Evolutionary conservation across 2,329 filamentous ascomycete species (phyloP).

Genomic region (Talaromyces sp.): DNA sequence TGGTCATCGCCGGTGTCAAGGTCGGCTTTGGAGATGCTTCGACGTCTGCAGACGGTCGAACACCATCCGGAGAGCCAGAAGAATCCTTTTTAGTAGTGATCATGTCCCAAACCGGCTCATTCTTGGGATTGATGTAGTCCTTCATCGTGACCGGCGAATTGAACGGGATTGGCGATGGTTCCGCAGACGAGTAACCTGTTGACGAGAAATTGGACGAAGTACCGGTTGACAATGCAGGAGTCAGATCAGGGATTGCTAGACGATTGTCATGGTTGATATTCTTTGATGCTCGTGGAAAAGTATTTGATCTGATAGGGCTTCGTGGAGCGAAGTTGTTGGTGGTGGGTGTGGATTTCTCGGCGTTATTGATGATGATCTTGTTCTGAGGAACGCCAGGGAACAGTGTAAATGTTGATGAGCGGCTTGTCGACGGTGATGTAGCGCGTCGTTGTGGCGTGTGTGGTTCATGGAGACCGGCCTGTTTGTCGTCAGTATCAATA

Average conservation of each 20-base stretch:
- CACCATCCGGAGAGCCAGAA: not conserved
- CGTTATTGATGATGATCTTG: constrained; percentile 18
- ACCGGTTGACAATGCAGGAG: constrained; percentile 14
- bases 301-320: constrained; percentile 24
- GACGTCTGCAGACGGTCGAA: not conserved
- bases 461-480: constrained; percentile 17
- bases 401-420: constrained; percentile 36
- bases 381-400: constrained; percentile 31
- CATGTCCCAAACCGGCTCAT: constrained; percentile 27
- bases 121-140: constrained; percentile 20
- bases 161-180: constrained; percentile 1
- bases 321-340: not conserved
- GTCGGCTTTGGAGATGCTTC: constrained; percentile 8
- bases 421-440: constrained; percentile 35
- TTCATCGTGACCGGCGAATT: constrained; percentile 18
- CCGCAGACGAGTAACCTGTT: constrained; percentile 7
- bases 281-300: constrained; percentile 14
- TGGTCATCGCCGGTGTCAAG: constrained; percentile 4
- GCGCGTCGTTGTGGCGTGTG: constrained; percentile 31
- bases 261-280: not conserved
- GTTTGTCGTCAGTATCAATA: not conserved
- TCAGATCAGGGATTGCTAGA: constrained; percentile 12
- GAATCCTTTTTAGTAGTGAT: constrained; percentile 19
- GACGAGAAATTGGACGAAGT: not conserved
- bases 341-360: not conserved